A percentile compares a stretch with the other conserved stretches of the same genome.
These are phyloP conservation scores for Marasmius sp. DNA, from an alignment of 1,284 basidiomycete species.

Conservation along the genomic window DNA sequence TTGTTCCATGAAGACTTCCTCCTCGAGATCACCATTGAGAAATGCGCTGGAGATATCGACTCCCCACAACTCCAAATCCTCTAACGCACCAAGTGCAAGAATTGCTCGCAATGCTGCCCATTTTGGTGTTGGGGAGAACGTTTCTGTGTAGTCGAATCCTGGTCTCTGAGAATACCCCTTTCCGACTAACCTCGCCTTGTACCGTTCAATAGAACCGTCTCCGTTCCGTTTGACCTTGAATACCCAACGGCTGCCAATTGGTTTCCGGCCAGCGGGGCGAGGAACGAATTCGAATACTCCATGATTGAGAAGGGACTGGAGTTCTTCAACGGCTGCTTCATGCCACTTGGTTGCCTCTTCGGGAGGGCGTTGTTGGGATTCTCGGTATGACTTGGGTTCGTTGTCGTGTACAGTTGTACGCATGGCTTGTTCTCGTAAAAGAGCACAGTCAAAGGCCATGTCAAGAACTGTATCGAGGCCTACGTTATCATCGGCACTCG, in stretches of 20 bases:
- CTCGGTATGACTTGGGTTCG: not conserved
- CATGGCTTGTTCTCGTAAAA: too few species aligned
- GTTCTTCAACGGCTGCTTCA: conserved; percentile 28
- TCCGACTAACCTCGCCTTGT: conserved; percentile 33
- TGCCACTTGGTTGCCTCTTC: conserved; percentile 21
- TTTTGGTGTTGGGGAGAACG: too few species aligned
- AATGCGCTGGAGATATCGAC: too few species aligned
- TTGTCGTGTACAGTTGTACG: not conserved
- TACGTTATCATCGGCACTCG: not conserved
- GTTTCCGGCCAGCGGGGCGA: conserved; percentile 20
- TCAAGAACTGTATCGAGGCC: conserved; percentile 3
- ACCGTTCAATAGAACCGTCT: conserved; percentile 23
- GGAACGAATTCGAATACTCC: conserved; percentile 25
- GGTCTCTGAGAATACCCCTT: not conserved
- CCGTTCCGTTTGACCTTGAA: conserved; percentile 34
- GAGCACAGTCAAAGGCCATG: conserved; percentile 3
- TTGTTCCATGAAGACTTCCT: conserved; percentile 16
- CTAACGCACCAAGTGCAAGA: too few species aligned
- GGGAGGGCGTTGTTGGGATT: conserved; percentile 12
- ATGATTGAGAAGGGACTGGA: conserved; percentile 17
- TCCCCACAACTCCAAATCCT: too few species aligned
- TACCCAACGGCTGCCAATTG: conserved; percentile 31
- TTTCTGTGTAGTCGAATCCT: too few species aligned
- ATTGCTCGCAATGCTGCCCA: too few species aligned
- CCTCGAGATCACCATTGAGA: not conserved